Evolutionary conservation across 805 yeast genomes (phyloP).

Genomic region (Nakazawaea pomicola): DNA sequence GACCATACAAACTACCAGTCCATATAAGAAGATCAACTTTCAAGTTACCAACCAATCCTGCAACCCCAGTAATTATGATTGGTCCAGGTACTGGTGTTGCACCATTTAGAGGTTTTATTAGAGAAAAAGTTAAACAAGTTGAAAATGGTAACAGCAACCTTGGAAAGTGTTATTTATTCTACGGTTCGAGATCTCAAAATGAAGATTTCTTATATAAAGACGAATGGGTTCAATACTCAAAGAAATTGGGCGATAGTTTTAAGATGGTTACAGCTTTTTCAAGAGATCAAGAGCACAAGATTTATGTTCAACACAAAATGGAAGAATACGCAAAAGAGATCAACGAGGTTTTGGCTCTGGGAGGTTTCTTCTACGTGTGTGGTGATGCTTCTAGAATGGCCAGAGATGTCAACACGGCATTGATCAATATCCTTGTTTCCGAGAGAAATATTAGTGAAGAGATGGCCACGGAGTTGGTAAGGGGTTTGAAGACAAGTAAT

Average conservation of each 20-base stretch:
- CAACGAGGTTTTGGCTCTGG: constrained; percentile 50
- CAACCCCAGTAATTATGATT: constrained; percentile 81
- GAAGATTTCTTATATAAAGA: constrained; percentile 84
- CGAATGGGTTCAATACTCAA: constrained; percentile 81
- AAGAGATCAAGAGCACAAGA: constrained; percentile 58
- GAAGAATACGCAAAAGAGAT: constrained; percentile 47
- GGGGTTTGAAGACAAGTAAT: constrained; percentile 75
- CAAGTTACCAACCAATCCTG: constrained; percentile 83
- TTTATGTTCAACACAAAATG: constrained; percentile 83
- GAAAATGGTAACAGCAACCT: constrained; percentile 43
- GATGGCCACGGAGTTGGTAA: constrained; percentile 71
- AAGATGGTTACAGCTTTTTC: constrained; percentile 83
- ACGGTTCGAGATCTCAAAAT: constrained; percentile 75
- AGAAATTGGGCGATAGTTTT: constrained; percentile 54
- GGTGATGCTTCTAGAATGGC: constrained; percentile 98
- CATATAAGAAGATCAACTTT: constrained; percentile 94
- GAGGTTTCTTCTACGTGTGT: constrained; percentile 91
- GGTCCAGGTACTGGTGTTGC: constrained; percentile 99
- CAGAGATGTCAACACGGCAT: constrained; percentile 76
- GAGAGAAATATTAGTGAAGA: constrained; percentile 60
- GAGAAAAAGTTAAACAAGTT: constrained; percentile 69
- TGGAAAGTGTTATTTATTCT: constrained; percentile 76
- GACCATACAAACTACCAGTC: constrained; percentile 67
- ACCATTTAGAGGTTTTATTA: constrained; percentile 91
- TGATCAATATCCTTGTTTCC: constrained; percentile 56